phyloP scores from a whole-genome alignment of 73 alveolate genomes.

The Symbiodinium natans region DNA sequence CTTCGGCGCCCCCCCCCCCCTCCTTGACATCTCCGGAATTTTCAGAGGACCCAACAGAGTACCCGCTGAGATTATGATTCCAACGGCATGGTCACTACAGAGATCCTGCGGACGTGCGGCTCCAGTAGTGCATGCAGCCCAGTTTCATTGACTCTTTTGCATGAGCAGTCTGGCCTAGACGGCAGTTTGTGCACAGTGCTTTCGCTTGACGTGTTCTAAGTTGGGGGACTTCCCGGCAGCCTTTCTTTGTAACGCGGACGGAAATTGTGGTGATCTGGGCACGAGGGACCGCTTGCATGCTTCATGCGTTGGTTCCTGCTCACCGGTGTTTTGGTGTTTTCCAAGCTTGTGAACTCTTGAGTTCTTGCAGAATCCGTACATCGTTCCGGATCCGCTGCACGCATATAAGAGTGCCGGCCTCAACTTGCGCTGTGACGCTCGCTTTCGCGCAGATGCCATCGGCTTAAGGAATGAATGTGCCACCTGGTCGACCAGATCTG shows the following conservation, averaged over 20 bases:
- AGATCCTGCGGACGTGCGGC: slow-evolving; percentile 45
- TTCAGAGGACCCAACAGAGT: background rate
- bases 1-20: background rate
- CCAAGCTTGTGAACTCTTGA: background rate
- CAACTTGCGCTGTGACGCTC: background rate
- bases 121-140: background rate
- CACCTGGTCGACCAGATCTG: slow-evolving; percentile 60
- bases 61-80: slow-evolving; percentile 25
- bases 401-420: background rate
- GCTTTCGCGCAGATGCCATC: too few species aligned
- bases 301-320: background rate
- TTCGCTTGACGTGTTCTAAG: background rate
- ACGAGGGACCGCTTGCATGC: slow-evolving; percentile 14
- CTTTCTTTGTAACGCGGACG: slow-evolving; percentile 51
- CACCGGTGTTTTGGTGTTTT: background rate
- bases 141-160: background rate
- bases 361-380: slow-evolving; percentile 27
- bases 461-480: slow-evolving; percentile 45
- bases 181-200: background rate
- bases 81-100: slow-evolving; percentile 24
- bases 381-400: slow-evolving; percentile 31
- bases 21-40: background rate
- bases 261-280: slow-evolving; percentile 22
- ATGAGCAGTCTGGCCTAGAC: background rate
- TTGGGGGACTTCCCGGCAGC: slow-evolving; percentile 41